phyloP scores from a whole-genome alignment of 2,329 filamentous ascomycete species.

The Fusarium sulawesiense region DNA sequence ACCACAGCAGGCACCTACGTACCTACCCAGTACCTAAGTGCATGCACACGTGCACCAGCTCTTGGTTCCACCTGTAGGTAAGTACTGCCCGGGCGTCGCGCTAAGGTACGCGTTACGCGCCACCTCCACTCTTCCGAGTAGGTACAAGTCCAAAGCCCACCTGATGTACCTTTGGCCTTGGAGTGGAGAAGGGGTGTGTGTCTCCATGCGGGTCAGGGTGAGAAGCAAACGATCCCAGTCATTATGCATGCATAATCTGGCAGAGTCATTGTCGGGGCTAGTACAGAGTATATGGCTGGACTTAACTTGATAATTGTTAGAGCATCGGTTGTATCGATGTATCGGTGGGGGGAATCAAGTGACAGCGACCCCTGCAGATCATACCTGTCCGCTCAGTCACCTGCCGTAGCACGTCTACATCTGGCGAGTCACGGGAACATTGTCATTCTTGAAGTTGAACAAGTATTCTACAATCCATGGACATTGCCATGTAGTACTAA shows the following conservation, averaged over 20 bases:
- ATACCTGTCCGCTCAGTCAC: slow-evolving; percentile 21
- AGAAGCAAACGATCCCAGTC: slow-evolving; percentile 13
- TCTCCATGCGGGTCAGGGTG: background rate
- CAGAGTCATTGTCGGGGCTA: background rate
- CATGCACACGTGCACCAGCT: slow-evolving; percentile 1
- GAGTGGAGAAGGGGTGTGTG: slow-evolving; percentile 9
- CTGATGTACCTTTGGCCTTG: slow-evolving; percentile 11
- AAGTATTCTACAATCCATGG: background rate
- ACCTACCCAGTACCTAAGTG: background rate
- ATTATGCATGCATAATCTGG: background rate
- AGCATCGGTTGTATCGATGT: background rate
- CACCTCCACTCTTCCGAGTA: background rate
- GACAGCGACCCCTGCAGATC: slow-evolving; percentile 4
- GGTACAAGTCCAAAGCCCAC: background rate
- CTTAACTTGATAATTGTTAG: background rate
- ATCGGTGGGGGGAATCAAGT: slow-evolving; percentile 25
- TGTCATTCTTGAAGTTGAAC: background rate
- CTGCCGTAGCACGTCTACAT: slow-evolving; percentile 5
- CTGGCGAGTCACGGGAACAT: slow-evolving; percentile 20
- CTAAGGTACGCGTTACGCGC: slow-evolving; percentile 16
- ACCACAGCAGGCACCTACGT: slow-evolving; percentile 12
- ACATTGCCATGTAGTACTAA: background rate
- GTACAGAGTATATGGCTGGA: background rate
- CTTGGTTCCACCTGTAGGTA: background rate
- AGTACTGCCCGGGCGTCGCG: background rate